Percentiles rank a stretch among this genome's conserved stretches.
Evolutionary conservation across 2,329 filamentous ascomycete genomes (phyloP).

Genomic region (Ramularia endophylla): DNA sequence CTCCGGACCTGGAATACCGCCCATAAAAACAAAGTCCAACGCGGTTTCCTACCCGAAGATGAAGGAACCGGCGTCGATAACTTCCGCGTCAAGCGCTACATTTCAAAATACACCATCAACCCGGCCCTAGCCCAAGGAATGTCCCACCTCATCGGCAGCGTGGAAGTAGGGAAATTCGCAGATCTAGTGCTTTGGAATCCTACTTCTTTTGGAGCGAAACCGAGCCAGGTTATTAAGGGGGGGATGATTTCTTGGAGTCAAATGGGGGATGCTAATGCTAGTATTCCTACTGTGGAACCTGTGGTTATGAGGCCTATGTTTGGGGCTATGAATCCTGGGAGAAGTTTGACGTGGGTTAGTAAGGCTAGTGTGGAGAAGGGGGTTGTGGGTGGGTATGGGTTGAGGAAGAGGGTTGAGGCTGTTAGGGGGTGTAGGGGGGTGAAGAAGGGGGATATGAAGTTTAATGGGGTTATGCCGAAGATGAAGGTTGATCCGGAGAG

Average conservation of each 20-base stretch:
- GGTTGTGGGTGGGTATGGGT: constrained; percentile 61
- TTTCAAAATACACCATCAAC: constrained; percentile 96
- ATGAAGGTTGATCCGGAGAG: constrained; percentile 91
- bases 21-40: constrained; percentile 90
- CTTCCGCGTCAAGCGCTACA: constrained; percentile 83
- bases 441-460: constrained; percentile 84
- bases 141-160: constrained; percentile 74
- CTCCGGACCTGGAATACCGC: constrained; percentile 94
- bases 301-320: constrained; percentile 83
- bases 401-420: constrained; percentile 73
- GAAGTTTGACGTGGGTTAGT: constrained; percentile 79
- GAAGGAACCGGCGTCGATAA: constrained; percentile 77
- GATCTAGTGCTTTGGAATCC: constrained; percentile 87
- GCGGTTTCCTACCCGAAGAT: constrained; percentile 71
- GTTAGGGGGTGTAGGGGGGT: constrained; percentile 70
- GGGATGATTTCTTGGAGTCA: constrained; percentile 76
- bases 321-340: constrained; percentile 54
- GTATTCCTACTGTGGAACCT: constrained; percentile 83
- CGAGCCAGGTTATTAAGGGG: constrained; percentile 73
- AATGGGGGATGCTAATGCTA: constrained; percentile 59
- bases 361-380: constrained; percentile 63
- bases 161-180: constrained; percentile 85
- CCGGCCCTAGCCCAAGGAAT: constrained; percentile 89
- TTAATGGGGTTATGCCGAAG: constrained; percentile 72
- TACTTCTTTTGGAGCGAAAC: constrained; percentile 81